Evolutionary conservation across 2,329 filamentous ascomycete genomes (phyloP), one percentile per base, ranked within the genome.

Genomic region (Septoria petroselini): DNA sequence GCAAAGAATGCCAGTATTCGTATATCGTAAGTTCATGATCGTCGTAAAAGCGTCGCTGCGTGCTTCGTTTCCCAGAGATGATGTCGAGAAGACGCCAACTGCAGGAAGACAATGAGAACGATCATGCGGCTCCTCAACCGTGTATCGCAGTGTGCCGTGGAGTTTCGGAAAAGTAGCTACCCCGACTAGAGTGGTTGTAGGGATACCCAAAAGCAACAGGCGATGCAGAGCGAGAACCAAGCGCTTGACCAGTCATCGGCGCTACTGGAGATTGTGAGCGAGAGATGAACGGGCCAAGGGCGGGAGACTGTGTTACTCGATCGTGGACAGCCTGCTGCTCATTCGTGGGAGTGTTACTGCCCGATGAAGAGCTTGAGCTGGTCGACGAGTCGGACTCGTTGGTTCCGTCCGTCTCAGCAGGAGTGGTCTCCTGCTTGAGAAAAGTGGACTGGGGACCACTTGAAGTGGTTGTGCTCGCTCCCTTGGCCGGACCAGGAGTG

Each of bases 161-260:
- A 1, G 65, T 59, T 18, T 69, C 66, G 27, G 62, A 63, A 17
- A 68, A 58, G 41, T 66, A 67, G 45, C 64, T 62, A 43, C 68
- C 62, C 31, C 64, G 65, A 43, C 60, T 55, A 45, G 58, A 56
- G 44, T 64, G 58, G 27, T 46, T 46, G 51, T 68, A 68, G n/a
- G 64, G 67, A 61, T 66, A 68, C 8, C 66, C 65, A 54, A 68
- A 69, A 43, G 60, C 61, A 29, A 59, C 55, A 21, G 66, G 65
- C n/a, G 67, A 66, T 8, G 62, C 55, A 8, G 62, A 52, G 23
- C 63, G 60, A 7, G 53, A 48, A 27, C 58, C 50, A 39, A 64
- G 44, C 17, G 51, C 58, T 21, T 62, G 59, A 7, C 57, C 62
- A 25, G 58, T 62, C 21, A 60, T 52, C 14, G 60, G 58, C 31